Evolutionary conservation across 768 basidiomycete species (phyloP).

Genomic region (Rhodotorula paludigena): DNA sequence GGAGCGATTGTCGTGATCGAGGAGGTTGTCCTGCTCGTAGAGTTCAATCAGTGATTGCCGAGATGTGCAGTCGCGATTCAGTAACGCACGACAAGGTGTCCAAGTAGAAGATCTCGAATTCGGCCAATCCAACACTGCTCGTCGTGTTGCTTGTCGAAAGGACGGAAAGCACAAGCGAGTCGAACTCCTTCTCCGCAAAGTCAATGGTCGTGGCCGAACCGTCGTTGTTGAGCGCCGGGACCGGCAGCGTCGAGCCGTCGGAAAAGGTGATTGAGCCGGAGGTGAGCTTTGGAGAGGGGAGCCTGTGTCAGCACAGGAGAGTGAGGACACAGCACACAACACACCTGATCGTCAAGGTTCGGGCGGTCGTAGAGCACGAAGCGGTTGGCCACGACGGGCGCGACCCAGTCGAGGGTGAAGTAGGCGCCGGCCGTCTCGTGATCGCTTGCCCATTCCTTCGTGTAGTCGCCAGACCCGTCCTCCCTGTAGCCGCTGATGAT

Average conservation of each 20-base stretch:
- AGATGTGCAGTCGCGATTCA: too few relatives aligned
- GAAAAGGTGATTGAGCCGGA: constrained; percentile 14
- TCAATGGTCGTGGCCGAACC: constrained; percentile 17
- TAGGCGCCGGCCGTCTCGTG: constrained; percentile 9
- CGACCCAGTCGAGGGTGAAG: constrained; percentile 9
- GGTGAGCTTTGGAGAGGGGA: not conserved
- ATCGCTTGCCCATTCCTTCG: not conserved
- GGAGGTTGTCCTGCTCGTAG: too few relatives aligned
- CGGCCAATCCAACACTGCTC: constrained; percentile 14
- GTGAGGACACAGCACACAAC: too few relatives aligned
- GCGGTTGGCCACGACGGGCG: constrained; percentile 10
- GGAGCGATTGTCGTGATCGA: not conserved
- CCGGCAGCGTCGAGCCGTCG: constrained; percentile 6
- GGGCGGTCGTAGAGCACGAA: constrained; percentile 31
- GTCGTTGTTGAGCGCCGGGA: constrained; percentile 17
- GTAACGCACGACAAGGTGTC: too few relatives aligned
- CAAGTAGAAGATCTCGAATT: constrained; percentile 10
- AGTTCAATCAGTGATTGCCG: too few relatives aligned
- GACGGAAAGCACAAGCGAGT: constrained; percentile 6
- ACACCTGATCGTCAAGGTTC: constrained; percentile 15
- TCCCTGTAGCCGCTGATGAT: constrained; percentile 29
- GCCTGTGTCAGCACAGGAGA: not conserved
- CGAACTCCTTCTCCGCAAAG: constrained; percentile 2
- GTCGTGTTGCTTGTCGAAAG: constrained; percentile 6
- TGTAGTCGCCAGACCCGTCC: constrained; percentile 13